Percentiles rank a stretch among this genome's conserved stretches.
phyloP scores from a whole-genome alignment of 164 flowering plant genomes.

The Dillenia suffruticosa region DNA sequence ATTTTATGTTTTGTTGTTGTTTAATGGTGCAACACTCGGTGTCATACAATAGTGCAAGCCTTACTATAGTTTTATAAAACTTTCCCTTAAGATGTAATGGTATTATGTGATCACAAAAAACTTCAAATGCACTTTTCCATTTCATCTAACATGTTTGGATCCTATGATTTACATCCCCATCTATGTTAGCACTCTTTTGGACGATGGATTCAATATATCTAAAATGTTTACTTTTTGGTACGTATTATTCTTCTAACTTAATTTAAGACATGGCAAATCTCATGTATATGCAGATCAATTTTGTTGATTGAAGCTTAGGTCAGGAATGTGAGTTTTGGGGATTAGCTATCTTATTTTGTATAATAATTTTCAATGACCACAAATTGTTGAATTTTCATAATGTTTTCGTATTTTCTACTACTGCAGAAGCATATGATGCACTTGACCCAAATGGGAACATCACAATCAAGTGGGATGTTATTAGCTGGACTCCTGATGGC shows the following conservation, averaged over 20 bases:
- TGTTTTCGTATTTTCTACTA: conserved; percentile 1
- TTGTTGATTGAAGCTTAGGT: neutral
- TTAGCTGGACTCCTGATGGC: conserved; percentile 78
- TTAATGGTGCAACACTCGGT: no score
- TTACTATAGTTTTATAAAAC: no score
- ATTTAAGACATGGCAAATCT: neutral
- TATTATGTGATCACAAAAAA: no score
- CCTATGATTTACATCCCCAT: no score
- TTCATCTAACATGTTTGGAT: no score
- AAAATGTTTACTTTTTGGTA: no score
- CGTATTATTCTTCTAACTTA: neutral
- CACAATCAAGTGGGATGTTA: conserved; percentile 79
- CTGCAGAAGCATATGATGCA: conserved; percentile 69
- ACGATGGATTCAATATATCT: no score
- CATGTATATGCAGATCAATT: neutral
- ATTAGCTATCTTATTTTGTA: neutral
- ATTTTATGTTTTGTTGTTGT: no score
- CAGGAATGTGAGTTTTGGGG: neutral
- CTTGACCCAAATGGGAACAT: conserved; percentile 76
- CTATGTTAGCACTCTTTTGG: no score
- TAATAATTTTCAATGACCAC: neutral
- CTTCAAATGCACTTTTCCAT: no score
- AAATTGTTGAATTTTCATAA: neutral
- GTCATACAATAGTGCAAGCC: no score
- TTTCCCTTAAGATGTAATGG: no score